Conservation (phyloP, 345 rosid species). For the Schrenkiella parvula region DNA sequence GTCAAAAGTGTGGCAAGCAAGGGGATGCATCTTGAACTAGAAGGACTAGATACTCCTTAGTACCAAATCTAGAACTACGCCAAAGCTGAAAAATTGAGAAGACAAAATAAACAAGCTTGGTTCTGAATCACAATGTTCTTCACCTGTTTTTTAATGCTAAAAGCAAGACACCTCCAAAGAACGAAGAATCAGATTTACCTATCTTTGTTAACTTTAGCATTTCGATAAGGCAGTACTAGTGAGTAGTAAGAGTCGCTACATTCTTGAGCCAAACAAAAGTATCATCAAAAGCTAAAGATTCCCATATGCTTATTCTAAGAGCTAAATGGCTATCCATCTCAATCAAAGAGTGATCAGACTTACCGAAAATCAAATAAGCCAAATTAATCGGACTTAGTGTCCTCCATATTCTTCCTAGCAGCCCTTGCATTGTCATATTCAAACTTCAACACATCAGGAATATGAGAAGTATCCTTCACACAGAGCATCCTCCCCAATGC, state of each 20-base stretch:
- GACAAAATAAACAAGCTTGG: neutral
- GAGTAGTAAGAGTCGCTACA: neutral
- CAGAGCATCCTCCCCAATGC: conserved; percentile 62
- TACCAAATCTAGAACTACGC: neutral
- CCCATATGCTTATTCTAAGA: neutral
- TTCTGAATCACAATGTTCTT: neutral
- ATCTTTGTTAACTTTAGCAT: neutral
- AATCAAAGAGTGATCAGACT: conserved; percentile 4
- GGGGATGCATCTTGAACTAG: neutral
- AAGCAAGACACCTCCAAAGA: neutral
- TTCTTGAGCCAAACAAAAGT: neutral
- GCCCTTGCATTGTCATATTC: conserved; percentile 93
- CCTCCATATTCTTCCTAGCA: conserved; percentile 48
- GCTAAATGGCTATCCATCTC: neutral
- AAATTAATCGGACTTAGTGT: conserved; percentile 45
- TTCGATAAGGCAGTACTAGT: neutral
- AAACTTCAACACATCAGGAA: conserved; percentile 74
- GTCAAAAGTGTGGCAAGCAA: neutral
- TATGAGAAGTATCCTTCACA: conserved; percentile 94
- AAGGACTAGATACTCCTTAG: neutral
- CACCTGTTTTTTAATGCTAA: neutral
- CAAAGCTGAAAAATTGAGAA: neutral
- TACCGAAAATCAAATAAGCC: conserved; percentile 29
- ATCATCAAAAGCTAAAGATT: neutral
- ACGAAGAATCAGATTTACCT: neutral